Base-by-base conservation (phyloP, 768 basidiomycete genomes). In the Auricularia heimuer region DNA sequence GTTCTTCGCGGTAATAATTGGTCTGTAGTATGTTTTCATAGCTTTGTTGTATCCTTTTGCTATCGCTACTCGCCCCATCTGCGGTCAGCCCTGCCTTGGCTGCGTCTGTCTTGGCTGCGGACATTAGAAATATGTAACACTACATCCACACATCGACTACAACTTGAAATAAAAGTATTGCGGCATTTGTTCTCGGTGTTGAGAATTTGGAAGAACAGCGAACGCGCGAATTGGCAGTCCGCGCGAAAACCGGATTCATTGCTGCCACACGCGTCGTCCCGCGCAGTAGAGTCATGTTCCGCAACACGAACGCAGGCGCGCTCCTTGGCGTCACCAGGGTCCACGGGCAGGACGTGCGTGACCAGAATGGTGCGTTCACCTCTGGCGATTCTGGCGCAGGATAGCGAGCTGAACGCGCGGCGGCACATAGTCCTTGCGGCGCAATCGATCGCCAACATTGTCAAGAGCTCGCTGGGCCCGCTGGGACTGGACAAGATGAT, bases 401-500 rank as follows among this genome's bases (percentile, higher is more conserved):
- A 21, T 21, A 66, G 36, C 18, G 60, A 4, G 39, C 51, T 61
- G 42, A 64, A 67, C 44, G 65, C 45, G 70, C 54, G 21, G 56
- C 39, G 39, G 56, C 69, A 66, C 75, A 29, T 29, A 97, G 96
- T 98, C 70, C 84, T 93, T 71, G 97, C 96, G 56, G 96, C 95
- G 58, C 88, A 92, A 73, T 88, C 96, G 4, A 97, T 99, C 72
- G 94, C 97, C 66, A 99, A 99, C 77, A 89, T 98, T 70, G 87
- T 99, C 47, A 97, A 95, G 83, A 96, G 91, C 71, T 96, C 93
- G 34, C 73, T 99, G 64, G 97, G 97, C 4, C 97, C 97, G 8
- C 81, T 98, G 63, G 96, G 96, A 44, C 85, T 94, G 8, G 94
- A 96, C 73, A 94, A 96, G 77, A 94, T 98, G 96, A 82, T 97